Evolutionary conservation across 108 stramenopile species (phyloP), one percentile per base, ranked within the genome.

Genomic region (Conticribra guillardii): DNA sequence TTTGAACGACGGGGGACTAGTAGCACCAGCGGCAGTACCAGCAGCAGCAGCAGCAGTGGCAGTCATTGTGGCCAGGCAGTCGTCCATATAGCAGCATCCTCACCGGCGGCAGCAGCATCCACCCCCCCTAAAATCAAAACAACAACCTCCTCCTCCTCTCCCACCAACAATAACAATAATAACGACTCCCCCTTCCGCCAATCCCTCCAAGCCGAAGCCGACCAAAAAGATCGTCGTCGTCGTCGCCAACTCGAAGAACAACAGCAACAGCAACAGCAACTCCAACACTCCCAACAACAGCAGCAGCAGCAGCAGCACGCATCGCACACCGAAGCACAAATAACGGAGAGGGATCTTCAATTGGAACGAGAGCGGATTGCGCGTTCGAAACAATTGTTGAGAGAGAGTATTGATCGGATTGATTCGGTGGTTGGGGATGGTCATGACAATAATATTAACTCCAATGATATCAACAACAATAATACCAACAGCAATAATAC

Each of bases 161-260:
- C 37, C 37, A 11, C 37, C 11, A 11, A 11, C 37, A 11, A 41
- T 11, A 9, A 11, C 37, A 41, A 41, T 11, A 41, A 41, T 41
- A 5, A 5, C 5, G 37, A 41, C 27, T 63, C 62, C 5, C 62
- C 62, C 14, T 63, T 63, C 27, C 62, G 62, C 29, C 47, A 24
- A 49, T 48, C 62, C 3, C 62, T 63, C 47, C 26, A 63, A 23
- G 62, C 46, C 21, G 62, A 63, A 30, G 46, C 46, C 26, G 30
- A 30, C 14, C 46, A 45, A 17, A 63, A 63, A 30, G 21, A 48
- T 28, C 58, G 29, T 4, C 21, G 2, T 22, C 32, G 58, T 32
- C 16, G 55, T 31, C 31, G 28, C 2, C 18, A 18, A 18, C 4
- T 2, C 5, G 37, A 5, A 4, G 55, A 56, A 28, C 15, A 55